phyloP scores from a whole-genome alignment of 768 basidiomycete species.

The Strobilomyces confusus region DNA sequence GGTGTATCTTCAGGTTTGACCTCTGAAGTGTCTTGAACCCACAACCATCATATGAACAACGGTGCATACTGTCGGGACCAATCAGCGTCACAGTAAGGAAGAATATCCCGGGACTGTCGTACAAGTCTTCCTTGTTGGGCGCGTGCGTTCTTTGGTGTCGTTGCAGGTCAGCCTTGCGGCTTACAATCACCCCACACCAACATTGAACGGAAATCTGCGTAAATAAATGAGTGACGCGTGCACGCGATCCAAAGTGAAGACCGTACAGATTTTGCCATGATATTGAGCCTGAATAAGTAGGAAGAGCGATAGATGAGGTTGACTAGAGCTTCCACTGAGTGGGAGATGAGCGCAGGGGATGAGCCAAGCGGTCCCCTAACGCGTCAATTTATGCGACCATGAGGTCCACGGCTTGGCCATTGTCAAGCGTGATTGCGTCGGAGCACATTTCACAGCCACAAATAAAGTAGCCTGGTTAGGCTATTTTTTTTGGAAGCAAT shows the following conservation, averaged over 20 bases:
- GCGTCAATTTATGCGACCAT: conserved; percentile 18
- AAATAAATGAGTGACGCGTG: background rate
- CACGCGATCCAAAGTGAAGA: background rate
- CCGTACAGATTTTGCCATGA: conserved; percentile 10
- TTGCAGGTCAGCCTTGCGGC: conserved; percentile 25
- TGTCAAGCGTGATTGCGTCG: conserved; percentile 25
- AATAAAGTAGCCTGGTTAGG: conserved; percentile 14
- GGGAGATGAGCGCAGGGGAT: conserved; percentile 1
- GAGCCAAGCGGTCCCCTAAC: conserved; percentile 2
- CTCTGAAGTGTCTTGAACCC: conserved; percentile 22
- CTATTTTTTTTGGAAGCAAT: conserved; percentile 21
- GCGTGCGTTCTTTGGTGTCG: conserved; percentile 27
- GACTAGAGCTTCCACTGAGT: background rate
- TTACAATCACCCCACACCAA: conserved; percentile 2
- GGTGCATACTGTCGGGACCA: conserved; percentile 17
- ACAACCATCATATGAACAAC: conserved; percentile 23
- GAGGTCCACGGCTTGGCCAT: conserved; percentile 12
- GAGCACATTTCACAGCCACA: conserved; percentile 11
- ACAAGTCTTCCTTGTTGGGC: conserved; percentile 24
- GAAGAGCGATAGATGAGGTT: background rate
- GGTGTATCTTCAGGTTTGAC: conserved; percentile 25
- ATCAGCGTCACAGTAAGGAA: background rate
- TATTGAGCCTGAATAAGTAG: too few species aligned
- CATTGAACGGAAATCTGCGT: background rate
- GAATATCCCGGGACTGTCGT: background rate